Evolutionary conservation across 306 rosid species (phyloP), one percentile per base, ranked within the genome.

Genomic region (Vachellia collinsii): DNA sequence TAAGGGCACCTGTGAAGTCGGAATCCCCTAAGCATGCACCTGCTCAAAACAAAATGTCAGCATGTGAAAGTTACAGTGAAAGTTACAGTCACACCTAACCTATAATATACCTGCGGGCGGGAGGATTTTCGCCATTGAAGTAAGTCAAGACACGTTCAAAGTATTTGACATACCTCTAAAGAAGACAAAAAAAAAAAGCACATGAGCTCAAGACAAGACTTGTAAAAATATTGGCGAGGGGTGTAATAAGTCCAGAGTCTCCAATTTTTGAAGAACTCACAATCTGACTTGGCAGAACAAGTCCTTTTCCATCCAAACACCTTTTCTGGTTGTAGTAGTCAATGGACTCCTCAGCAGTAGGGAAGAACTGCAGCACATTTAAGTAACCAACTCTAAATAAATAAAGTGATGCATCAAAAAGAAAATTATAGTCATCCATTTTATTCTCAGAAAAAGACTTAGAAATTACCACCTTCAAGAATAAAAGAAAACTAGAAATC

Each of bases 1-100:
- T 93, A 96, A 43, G 98, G 99, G 85, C 99, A 96, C 79, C 98
- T 89, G 87, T 91, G 97, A 82, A 96, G 97, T 67, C 98, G 94
- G 83, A 96, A 92, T 64, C 99, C 98, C 87, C 99, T 88, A 82
- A 96, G 97, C 94, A 96, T 92, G 85, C 98, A 96, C 88, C 99
- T 96, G 85, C 46, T 84, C 41, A 86, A 71, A 67, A 82, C 48
- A 47, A 48, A 37, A 79, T 76, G 83, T 84, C 62, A 74, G 81
- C 69, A 53, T 58, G 76, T 46, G 56, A 63, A 85, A 64, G 53
- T 53, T 41, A 3, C n/a, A 70, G 12, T 76, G 20, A 67, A 77
- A 56, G 76, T 20, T 14, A 48, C 53, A 70, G 68, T 76, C 78
- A 10, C 69, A 68, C 43, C 77, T 14, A 64, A 75, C 23, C 44